phyloP scores from a whole-genome alignment of 2,329 filamentous ascomycete genomes.

The Fusarium mangiferae region DNA sequence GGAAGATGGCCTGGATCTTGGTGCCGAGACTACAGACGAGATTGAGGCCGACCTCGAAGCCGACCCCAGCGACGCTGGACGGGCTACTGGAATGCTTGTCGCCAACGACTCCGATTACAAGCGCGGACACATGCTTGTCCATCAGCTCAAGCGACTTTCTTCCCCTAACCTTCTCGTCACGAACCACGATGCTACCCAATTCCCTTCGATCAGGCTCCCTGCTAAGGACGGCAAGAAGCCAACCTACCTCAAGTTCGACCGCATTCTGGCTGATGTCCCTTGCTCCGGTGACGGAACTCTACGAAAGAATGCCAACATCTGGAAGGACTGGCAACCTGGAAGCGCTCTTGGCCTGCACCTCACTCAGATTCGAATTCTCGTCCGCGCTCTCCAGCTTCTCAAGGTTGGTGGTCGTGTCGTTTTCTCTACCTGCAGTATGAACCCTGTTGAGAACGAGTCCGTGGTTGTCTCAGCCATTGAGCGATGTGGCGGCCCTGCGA shows the following conservation, averaged over 20 bases:
- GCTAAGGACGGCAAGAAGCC: conserved; percentile 64
- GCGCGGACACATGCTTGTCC: conserved; percentile 95
- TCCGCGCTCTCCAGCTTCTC: conserved; percentile 92
- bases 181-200: conserved; percentile 97
- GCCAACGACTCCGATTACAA: conserved; percentile 98
- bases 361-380: conserved; percentile 89
- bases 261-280: conserved; percentile 94
- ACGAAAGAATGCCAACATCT: conserved; percentile 92
- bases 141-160: conserved; percentile 96
- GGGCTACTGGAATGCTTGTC: conserved; percentile 90
- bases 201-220: conserved; percentile 89
- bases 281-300: conserved; percentile 96
- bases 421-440: conserved; percentile 99
- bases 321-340: conserved; percentile 92
- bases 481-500: conserved; percentile 83
- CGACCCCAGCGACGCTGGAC: conserved; percentile 78
- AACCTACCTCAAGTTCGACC: conserved; percentile 93
- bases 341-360: conserved; percentile 88
- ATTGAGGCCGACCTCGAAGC: conserved; percentile 63
- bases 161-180: conserved; percentile 97
- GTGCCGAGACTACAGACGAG: conserved; percentile 59
- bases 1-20: conserved; percentile 67
- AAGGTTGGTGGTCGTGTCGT: conserved; percentile 95
- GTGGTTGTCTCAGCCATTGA: conserved; percentile 90
- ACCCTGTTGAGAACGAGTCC: conserved; percentile 96